These are phyloP conservation scores for Pseudisothecium myosuroides DNA, from an alignment of 225 moss, liverwort and hornwort genomes.

Conservation along the genomic window DNA sequence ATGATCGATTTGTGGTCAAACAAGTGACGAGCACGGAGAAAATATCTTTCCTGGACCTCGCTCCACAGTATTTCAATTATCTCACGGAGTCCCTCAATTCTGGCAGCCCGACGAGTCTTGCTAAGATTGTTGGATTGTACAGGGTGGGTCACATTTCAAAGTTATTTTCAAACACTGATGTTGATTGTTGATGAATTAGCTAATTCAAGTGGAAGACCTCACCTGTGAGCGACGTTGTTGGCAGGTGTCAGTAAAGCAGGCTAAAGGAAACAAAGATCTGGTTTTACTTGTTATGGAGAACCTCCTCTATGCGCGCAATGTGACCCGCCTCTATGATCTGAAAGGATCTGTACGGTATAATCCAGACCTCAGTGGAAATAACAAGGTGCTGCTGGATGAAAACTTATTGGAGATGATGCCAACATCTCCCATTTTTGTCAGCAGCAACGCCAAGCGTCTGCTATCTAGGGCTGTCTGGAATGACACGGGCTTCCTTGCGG, in stretches of 20 bases:
- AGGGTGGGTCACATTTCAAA: slow-evolving; percentile 37
- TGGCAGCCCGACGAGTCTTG: slow-evolving; percentile 84
- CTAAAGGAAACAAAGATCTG: slow-evolving; percentile 73
- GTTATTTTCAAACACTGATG: background rate
- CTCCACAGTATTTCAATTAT: slow-evolving; percentile 85
- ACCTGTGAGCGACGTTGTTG: background rate
- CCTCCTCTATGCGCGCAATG: slow-evolving; percentile 72
- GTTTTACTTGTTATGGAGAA: slow-evolving; percentile 94
- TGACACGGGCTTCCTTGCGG: slow-evolving; percentile 94
- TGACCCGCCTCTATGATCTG: slow-evolving; percentile 75
- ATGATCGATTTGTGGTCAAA: slow-evolving; percentile 94
- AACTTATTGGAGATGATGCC: slow-evolving; percentile 88
- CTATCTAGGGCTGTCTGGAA: slow-evolving; percentile 94
- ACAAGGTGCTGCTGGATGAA: slow-evolving; percentile 74
- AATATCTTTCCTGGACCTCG: slow-evolving; percentile 80
- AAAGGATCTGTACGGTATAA: slow-evolving; percentile 88
- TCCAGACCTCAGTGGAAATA: slow-evolving; percentile 60
- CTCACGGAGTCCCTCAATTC: slow-evolving; percentile 67
- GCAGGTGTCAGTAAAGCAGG: slow-evolving; percentile 56
- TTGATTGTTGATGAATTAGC: background rate
- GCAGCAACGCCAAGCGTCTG: slow-evolving; percentile 74
- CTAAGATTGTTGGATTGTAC: slow-evolving; percentile 91
- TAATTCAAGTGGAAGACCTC: background rate
- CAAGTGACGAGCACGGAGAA: slow-evolving; percentile 93
- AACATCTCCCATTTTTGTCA: slow-evolving; percentile 86